Evolutionary conservation across 352 stramenopile genomes (phyloP), one percentile per base, ranked within the genome.

Genomic region (Phytophthora boehmeriae): DNA sequence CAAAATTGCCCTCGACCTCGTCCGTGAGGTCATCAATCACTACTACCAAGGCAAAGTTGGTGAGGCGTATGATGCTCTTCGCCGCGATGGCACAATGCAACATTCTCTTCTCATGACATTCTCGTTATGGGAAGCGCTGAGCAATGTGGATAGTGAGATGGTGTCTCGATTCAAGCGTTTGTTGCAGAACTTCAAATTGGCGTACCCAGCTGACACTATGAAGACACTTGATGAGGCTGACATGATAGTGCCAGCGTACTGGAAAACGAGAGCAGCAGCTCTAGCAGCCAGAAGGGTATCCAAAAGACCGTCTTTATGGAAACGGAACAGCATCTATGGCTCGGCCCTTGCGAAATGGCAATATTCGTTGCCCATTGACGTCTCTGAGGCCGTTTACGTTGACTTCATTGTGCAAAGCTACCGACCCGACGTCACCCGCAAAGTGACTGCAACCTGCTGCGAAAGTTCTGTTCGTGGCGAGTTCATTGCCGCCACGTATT

Each of bases 171-270:
- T n/a, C n/a, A n/a, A n/a, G n/a, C n/a, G n/a, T n/a, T n/a, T n/a
- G 23, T 36, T 71, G 0, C 17, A 27, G 11, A n/a, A 36, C 8
- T 71, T 71, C 4, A 41, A 63, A 8, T 52, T 71, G 49, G 49
- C 25, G 22, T 66, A 58, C 14, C 57, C 63, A 6, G 43, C 19
- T 34, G 43, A 23, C 8, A 44, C 36, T 20, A 35, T 8, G 38
- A 27, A 35, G 35, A 46, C 6, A 10, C 32, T 60, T 17, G 19
- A 61, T 1, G n/a, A 1, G 0, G 43, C 6, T 6, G 58, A 60
- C 25, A 44, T 71, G 17, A 66, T 71, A 0, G 50, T 66, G 9
- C 63, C 63, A 2, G n/a, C 36, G 5, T 71, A 66, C 14, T 71
- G 55, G 63, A 55, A 51, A 2, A 43, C 28, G 30, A 45, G 42